Conservation (phyloP, 495 filamentous ascomycete genomes). For the Xylaria acuta region DNA sequence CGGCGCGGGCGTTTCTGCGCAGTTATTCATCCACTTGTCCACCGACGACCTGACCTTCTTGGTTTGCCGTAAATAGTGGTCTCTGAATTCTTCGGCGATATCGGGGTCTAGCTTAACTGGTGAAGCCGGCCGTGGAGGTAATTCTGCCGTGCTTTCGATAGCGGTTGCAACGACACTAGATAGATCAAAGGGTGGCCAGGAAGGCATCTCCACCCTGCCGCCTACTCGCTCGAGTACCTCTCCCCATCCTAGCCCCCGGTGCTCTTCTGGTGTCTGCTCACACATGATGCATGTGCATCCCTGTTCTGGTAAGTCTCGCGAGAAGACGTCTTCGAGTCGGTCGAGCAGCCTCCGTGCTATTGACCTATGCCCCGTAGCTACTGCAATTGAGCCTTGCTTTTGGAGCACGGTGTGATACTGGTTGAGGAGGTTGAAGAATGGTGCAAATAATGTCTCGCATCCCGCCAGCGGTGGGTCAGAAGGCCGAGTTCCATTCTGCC, state of each 20-base stretch:
- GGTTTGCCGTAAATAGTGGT: slow-evolving; percentile 86
- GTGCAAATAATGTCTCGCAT: slow-evolving; percentile 74
- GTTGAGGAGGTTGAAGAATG: slow-evolving; percentile 79
- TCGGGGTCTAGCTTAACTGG: slow-evolving; percentile 91
- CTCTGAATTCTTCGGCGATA: slow-evolving; percentile 86
- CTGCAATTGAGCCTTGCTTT: slow-evolving; percentile 87
- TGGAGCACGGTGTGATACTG: slow-evolving; percentile 82
- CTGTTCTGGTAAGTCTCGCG: slow-evolving; percentile 84
- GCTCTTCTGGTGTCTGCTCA: slow-evolving; percentile 60
- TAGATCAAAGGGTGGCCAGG: slow-evolving; percentile 86
- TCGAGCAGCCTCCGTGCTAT: slow-evolving; percentile 94
- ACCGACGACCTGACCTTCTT: slow-evolving; percentile 85
- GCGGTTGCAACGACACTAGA: slow-evolving; percentile 65
- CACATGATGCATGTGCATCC: slow-evolving; percentile 84
- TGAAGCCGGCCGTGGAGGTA: slow-evolving; percentile 55
- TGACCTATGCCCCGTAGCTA: slow-evolving; percentile 93
- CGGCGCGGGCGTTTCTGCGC: slow-evolving; percentile 71
- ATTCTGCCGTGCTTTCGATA: slow-evolving; percentile 51
- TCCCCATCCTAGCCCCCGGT: slow-evolving; percentile 88
- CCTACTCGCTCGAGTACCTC: slow-evolving; percentile 94
- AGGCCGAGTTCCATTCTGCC: slow-evolving; percentile 54
- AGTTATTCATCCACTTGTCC: slow-evolving; percentile 82
- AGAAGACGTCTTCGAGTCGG: slow-evolving; percentile 90
- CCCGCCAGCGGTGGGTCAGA: slow-evolving; percentile 61
- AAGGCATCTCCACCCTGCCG: slow-evolving; percentile 81